phyloP scores from a whole-genome alignment of 208 protist genomes.

The Acanthamoeba royreba region DNA sequence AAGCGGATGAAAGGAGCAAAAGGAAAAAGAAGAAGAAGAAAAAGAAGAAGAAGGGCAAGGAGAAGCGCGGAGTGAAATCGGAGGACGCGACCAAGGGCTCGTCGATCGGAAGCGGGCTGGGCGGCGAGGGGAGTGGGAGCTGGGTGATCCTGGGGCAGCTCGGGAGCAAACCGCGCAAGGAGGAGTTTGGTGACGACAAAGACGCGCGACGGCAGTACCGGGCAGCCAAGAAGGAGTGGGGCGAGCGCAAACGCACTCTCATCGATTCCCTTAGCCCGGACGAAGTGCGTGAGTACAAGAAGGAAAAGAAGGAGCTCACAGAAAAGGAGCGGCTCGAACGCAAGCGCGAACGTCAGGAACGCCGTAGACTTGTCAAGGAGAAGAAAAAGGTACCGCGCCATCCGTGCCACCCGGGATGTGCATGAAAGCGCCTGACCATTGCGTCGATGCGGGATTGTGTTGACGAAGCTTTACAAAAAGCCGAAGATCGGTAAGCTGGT shows the following conservation, averaged over 20 bases:
- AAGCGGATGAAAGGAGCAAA: no score
- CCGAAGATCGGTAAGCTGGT: conserved; percentile 15
- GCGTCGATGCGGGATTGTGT: not conserved
- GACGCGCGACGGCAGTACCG: not conserved
- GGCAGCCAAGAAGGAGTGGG: not conserved
- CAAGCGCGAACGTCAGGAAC: not conserved
- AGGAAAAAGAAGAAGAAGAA: no score
- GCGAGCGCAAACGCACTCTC: not conserved
- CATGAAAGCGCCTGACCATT: not conserved
- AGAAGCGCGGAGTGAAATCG: no score
- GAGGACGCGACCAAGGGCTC: no score
- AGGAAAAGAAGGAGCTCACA: conserved; percentile 24
- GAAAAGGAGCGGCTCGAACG: not conserved
- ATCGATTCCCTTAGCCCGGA: not conserved
- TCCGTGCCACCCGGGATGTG: not conserved
- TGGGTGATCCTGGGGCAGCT: not conserved
- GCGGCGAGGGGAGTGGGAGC: not conserved
- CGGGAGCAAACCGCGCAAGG: not conserved
- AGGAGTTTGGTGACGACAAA: not conserved
- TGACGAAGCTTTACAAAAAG: not conserved
- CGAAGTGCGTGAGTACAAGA: not conserved
- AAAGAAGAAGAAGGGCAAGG: no score
- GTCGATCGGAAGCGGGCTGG: no score
- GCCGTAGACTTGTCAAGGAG: conserved; percentile 3
- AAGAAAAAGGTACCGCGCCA: not conserved